These are phyloP conservation scores for Mycena epipterygia DNA, from an alignment of 768 basidiomycete species.

Conservation along the genomic window DNA sequence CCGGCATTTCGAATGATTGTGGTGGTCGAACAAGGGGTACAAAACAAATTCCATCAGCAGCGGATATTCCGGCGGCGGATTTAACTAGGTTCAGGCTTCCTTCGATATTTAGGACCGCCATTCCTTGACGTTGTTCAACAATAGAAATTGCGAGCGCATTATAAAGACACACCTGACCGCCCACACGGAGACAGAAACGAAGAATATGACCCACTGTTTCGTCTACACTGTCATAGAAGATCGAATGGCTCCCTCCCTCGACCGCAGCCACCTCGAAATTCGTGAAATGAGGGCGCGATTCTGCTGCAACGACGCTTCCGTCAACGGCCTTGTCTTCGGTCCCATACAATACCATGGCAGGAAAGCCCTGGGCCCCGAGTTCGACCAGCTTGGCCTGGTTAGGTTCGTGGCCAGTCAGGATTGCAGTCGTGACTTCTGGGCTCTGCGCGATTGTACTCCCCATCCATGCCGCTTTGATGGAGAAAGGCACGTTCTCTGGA, in stretches of 20 bases:
- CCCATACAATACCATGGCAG: slow-evolving; percentile 33
- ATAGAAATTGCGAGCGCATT: background rate
- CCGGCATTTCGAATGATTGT: background rate
- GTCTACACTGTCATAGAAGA: no score
- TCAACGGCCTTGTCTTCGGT: slow-evolving; percentile 24
- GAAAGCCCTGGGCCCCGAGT: slow-evolving; percentile 24
- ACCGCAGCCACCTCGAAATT: no score
- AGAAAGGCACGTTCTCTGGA: slow-evolving; percentile 7
- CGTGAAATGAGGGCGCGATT: no score
- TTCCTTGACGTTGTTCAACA: no score
- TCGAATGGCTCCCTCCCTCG: no score
- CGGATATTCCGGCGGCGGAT: no score
- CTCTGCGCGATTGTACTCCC: background rate
- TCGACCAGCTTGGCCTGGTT: slow-evolving; percentile 19
- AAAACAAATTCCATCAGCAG: background rate
- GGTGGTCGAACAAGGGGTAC: background rate
- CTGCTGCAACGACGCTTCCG: no score
- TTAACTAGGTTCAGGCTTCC: no score
- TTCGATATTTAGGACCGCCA: no score
- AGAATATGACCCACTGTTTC: slow-evolving; percentile 25
- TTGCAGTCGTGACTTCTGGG: slow-evolving; percentile 1
- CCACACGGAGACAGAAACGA: slow-evolving; percentile 23
- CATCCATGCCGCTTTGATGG: slow-evolving; percentile 21
- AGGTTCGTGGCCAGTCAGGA: slow-evolving; percentile 14
- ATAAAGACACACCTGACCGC: slow-evolving; percentile 3